Percentiles rank a stretch among this genome's conserved stretches.
phyloP scores from a whole-genome alignment of 352 stramenopile species.

The Globisporangium takayamanum region DNA sequence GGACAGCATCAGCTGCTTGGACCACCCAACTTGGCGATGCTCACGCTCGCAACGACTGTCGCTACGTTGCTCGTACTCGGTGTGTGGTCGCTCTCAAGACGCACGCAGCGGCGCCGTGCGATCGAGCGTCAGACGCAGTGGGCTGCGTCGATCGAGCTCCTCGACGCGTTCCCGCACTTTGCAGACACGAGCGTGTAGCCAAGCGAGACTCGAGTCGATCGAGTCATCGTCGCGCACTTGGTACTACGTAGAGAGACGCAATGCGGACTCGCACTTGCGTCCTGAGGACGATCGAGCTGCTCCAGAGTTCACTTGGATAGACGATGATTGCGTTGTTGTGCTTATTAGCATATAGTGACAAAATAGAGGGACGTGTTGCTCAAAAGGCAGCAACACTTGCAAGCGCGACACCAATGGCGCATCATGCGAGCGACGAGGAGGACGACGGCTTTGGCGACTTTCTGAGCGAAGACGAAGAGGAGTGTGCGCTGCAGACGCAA shows the following conservation, averaged over 20 bases:
- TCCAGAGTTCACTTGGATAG: no score
- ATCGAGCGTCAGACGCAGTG: constrained; percentile 10
- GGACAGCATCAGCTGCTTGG: constrained; percentile 4
- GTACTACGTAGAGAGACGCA: no score
- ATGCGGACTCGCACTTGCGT: no score
- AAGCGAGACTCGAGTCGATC: neutral
- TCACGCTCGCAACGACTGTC: constrained; percentile 5
- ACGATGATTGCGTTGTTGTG: no score
- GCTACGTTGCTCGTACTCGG: constrained; percentile 1
- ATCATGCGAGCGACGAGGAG: constrained; percentile 1
- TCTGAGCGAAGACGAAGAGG: constrained; percentile 47
- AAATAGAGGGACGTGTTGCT: no score
- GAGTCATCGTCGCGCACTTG: no score
- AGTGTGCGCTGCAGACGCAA: constrained; percentile 33
- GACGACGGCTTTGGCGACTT: constrained; percentile 61
- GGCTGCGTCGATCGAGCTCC: constrained; percentile 7
- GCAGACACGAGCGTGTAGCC: neutral
- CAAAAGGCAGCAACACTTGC: no score
- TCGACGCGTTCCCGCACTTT: constrained; percentile 8
- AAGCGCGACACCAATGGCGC: no score
- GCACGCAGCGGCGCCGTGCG: neutral
- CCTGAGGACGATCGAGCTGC: no score
- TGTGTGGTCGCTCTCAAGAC: constrained; percentile 2
- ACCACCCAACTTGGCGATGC: constrained; percentile 1
- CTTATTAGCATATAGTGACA: no score